Conservation (phyloP, 2,329 filamentous ascomycete genomes). For the Chrysoporthe cubensis region DNA sequence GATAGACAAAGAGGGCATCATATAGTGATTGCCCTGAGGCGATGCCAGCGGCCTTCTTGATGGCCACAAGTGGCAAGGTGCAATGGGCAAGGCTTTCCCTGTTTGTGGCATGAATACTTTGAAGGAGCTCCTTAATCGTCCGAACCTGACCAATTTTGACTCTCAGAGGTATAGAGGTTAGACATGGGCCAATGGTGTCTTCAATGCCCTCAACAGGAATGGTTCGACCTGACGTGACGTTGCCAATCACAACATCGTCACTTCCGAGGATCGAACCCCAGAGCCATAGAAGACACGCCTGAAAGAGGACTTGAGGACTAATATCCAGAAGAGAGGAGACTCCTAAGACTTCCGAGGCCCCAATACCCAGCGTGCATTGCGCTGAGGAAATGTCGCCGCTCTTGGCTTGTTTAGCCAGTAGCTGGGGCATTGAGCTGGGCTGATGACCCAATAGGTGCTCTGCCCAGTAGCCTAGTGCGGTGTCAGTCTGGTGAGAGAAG, state of each 20-base stretch:
- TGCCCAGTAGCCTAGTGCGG: slow-evolving; percentile 69
- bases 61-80: slow-evolving; percentile 67
- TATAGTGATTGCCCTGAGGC: slow-evolving; percentile 65
- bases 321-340: slow-evolving; percentile 48
- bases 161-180: slow-evolving; percentile 76
- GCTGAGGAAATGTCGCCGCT: slow-evolving; percentile 35
- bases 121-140: slow-evolving; percentile 64
- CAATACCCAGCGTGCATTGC: slow-evolving; percentile 39
- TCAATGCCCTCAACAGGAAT: slow-evolving; percentile 73
- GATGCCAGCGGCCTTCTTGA: slow-evolving; percentile 64
- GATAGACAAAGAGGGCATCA: slow-evolving; percentile 82
- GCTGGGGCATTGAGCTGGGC: slow-evolving; percentile 56
- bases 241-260: slow-evolving; percentile 73
- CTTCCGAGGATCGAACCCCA: slow-evolving; percentile 67
- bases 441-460: slow-evolving; percentile 63
- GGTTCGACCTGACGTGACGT: slow-evolving; percentile 80
- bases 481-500: slow-evolving; percentile 39
- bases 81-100: slow-evolving; percentile 67
- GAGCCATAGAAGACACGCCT: slow-evolving; percentile 70
- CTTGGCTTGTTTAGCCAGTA: slow-evolving; percentile 28
- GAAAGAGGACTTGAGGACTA: slow-evolving; percentile 74
- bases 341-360: slow-evolving; percentile 40
- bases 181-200: slow-evolving; percentile 76
- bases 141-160: slow-evolving; percentile 57
- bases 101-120: slow-evolving; percentile 66